Evolutionary conservation across 2,329 filamentous ascomycete genomes (phyloP).

Genomic region (Ophiostoma sp.): DNA sequence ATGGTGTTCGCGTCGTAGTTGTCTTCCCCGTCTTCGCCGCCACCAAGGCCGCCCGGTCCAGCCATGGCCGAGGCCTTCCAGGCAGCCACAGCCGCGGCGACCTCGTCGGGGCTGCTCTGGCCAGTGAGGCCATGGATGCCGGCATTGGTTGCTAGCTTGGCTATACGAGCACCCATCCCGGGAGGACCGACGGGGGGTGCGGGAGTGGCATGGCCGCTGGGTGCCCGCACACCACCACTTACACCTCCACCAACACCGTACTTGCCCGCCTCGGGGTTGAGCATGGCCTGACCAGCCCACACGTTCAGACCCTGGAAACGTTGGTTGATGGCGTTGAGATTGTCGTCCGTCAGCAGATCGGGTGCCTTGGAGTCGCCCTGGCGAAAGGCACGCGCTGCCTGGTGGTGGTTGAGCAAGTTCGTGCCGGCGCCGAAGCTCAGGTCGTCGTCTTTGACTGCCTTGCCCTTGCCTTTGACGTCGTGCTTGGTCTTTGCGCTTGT

Average conservation of each 20-base stretch:
- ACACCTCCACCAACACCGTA: not conserved
- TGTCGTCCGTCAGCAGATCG: conserved; percentile 31
- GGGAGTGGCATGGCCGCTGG: not conserved
- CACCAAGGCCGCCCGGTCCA: not conserved
- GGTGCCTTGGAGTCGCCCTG: conserved; percentile 30
- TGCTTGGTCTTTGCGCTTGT: not conserved
- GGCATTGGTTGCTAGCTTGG: not conserved
- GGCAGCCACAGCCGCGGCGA: not conserved
- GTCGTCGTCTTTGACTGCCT: not conserved
- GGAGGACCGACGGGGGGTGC: not conserved
- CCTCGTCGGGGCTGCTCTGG: not conserved
- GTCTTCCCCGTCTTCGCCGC: not conserved
- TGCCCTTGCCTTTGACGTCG: not conserved
- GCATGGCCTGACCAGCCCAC: conserved; percentile 28
- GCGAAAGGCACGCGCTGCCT: conserved; percentile 28
- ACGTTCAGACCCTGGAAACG: conserved; percentile 18
- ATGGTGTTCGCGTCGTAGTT: not conserved
- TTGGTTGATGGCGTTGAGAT: not conserved
- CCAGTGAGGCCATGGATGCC: not conserved
- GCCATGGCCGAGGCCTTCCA: not conserved
- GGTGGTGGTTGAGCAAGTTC: not conserved
- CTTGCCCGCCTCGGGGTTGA: not conserved
- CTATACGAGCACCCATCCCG: not conserved
- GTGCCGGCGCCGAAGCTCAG: not conserved
- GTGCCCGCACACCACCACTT: no score